A percentile compares a stretch with the other conserved stretches of the same genome.
phyloP scores from a whole-genome alignment of 768 basidiomycete genomes.

The Hirschioporus abietinus region DNA sequence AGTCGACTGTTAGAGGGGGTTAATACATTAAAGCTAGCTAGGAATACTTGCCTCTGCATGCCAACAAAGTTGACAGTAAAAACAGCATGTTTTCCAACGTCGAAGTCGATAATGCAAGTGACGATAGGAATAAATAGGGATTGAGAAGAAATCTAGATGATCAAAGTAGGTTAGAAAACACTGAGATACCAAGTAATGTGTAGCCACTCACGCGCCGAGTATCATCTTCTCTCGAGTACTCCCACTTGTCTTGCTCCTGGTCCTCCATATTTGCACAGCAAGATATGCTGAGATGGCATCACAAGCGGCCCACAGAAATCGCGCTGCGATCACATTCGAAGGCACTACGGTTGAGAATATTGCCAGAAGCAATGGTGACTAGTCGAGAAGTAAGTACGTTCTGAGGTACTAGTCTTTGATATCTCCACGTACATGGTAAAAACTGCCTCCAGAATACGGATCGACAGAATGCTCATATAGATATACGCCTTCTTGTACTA shows the following conservation, averaged over 20 bases:
- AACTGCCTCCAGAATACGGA: constrained; percentile 83
- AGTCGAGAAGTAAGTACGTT: constrained; percentile 6
- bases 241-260: constrained; percentile 45
- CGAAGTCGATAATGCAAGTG: constrained; percentile 77
- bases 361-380: constrained; percentile 81
- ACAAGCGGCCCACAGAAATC: constrained; percentile 62
- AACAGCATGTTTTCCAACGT: constrained; percentile 73
- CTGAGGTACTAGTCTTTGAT: background rate
- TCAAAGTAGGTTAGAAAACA: constrained; percentile 10
- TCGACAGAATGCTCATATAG: constrained; percentile 72
- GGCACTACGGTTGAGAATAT: constrained; percentile 71
- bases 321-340: constrained; percentile 38
- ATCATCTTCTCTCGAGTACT: constrained; percentile 56
- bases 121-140: constrained; percentile 80
- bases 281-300: constrained; percentile 69
- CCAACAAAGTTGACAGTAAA: constrained; percentile 64
- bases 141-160: constrained; percentile 75
- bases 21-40: constrained; percentile 4
- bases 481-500: constrained; percentile 89
- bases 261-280: constrained; percentile 61
- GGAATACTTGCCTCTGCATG: constrained; percentile 49
- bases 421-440: constrained; percentile 65
- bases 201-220: constrained; percentile 55
- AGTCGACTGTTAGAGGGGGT: background rate
- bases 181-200: background rate